Evolutionary conservation across 768 basidiomycete species (phyloP).

Genomic region (Hygrocybe coccinea): DNA sequence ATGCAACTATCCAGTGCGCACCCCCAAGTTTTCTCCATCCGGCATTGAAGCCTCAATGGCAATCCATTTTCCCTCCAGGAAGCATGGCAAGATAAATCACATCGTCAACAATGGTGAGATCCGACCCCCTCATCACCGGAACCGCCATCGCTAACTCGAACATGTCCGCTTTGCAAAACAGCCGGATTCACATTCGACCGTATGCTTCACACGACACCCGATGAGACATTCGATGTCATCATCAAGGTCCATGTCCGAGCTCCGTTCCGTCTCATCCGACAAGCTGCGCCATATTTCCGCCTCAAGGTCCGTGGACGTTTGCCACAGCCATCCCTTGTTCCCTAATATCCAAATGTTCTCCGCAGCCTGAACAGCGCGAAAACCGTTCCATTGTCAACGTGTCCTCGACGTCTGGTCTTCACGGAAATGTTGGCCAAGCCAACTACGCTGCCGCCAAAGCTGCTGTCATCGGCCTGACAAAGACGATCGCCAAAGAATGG

Average conservation of each 20-base stretch:
- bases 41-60: too few relatives aligned
- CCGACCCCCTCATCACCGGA: not conserved
- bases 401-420: constrained; percentile 76
- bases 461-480: constrained; percentile 73
- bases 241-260: constrained; percentile 81
- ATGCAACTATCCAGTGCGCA: constrained; percentile 62
- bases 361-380: constrained; percentile 50
- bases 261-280: constrained; percentile 78
- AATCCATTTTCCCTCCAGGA: constrained; percentile 34
- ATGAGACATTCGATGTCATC: constrained; percentile 78
- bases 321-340: constrained; percentile 8
- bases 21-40: too few relatives aligned
- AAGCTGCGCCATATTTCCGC: constrained; percentile 81
- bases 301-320: constrained; percentile 45
- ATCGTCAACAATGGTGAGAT: constrained; percentile 72
- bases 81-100: constrained; percentile 82
- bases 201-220: constrained; percentile 84
- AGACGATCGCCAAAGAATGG: constrained; percentile 88
- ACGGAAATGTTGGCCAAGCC: constrained; percentile 82
- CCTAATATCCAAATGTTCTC: not conserved
- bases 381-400: constrained; percentile 79
- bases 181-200: constrained; percentile 80
- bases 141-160: not conserved
- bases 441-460: constrained; percentile 81
- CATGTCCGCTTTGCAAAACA: constrained; percentile 19